phyloP scores from a whole-genome alignment of 768 basidiomycete species.

The Phylloporus sp. region DNA sequence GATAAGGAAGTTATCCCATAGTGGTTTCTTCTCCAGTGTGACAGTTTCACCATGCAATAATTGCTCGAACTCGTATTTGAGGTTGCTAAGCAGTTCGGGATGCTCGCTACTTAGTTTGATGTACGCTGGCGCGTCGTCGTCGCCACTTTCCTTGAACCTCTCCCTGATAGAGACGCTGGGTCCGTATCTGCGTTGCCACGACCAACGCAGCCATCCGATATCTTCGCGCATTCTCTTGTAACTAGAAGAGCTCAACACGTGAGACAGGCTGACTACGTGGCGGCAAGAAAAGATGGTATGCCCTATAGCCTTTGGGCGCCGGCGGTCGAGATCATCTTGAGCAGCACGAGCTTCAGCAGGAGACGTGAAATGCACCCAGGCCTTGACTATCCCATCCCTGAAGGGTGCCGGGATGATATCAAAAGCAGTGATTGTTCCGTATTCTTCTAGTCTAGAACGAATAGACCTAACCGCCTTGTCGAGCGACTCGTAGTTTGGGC shows the following conservation, averaged over 20 bases:
- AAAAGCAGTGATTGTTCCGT: constrained; percentile 38
- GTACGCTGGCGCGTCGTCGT: constrained; percentile 20
- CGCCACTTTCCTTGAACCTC: constrained; percentile 3
- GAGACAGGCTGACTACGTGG: constrained; percentile 50
- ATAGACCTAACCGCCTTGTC: constrained; percentile 36
- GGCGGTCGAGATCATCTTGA: constrained; percentile 42
- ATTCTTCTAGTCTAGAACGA: constrained; percentile 33
- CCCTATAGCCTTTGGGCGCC: constrained; percentile 43
- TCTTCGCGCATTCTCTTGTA: constrained; percentile 42
- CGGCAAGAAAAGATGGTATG: constrained; percentile 44
- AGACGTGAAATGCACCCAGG: constrained; percentile 52
- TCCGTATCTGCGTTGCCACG: constrained; percentile 30
- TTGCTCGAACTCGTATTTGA: constrained; percentile 60
- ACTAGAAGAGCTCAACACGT: constrained; percentile 34
- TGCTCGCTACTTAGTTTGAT: constrained; percentile 51
- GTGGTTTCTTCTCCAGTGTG: constrained; percentile 42
- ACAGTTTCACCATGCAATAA: constrained; percentile 58
- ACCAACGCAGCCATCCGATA: constrained; percentile 40
- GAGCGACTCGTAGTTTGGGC: constrained; percentile 40
- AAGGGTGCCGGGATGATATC: constrained; percentile 50
- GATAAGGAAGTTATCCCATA: constrained; percentile 66
- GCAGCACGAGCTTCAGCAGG: constrained; percentile 49
- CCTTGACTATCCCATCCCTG: constrained; percentile 43
- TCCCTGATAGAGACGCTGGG: constrained; percentile 30
- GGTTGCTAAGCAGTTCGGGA: constrained; percentile 43